Base-by-base conservation (phyloP, 1,139 yeast species). In the Blastobotrys indianensis region DNA sequence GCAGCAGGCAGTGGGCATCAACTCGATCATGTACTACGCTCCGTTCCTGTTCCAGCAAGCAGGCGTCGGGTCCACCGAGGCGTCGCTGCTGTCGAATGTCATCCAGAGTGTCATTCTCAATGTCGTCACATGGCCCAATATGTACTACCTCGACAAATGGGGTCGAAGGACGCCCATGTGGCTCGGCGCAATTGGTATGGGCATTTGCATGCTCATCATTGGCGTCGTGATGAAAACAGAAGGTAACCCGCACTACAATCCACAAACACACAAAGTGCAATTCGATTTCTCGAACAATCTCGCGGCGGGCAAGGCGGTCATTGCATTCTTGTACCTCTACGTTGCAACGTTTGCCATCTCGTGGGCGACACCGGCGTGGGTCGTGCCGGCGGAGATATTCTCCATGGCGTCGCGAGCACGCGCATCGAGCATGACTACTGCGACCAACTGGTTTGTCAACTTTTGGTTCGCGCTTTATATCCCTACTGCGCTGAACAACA, bases 341-440 rank as follows among this genome's bases (percentile, higher is more conserved):
- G 83, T 86, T 52, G 82, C 83, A 74, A 79, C 77, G 72, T 86
- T 85, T 63, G 90, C 95, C 31, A 76, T 84, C 32, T 79, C 94
- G 6, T 86, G 94, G 94, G 94, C 90, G 50, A 90, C 94, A 58
- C 79, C 82, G 58, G 81, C 81, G 37, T 86, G 81, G 79, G 82
- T 82, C 47, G 81, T 85, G 54, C 77, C 82, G 42, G 83, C 92
- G 36, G 95, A 86, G 67, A 72, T 83, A 37, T 85, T 79, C 65
- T 86, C 94, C 43, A 72, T 84, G 56, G 79, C 87, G 54, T 80
- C 84, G 51, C 78, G 94, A 67, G 79, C 88, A 29, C 80, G 83
- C 66, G 85, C 86, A 48, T 81, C 85, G 69, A 81, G 90, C 39
- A 68, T 85, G 44, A 82, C 90, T 45, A 72, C 79, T 32, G 85